Percentiles rank a stretch among this genome's conserved stretches.
Evolutionary conservation across 192 early-diverging fungal genomes (phyloP).

Genomic region (Coemansia sp.): DNA sequence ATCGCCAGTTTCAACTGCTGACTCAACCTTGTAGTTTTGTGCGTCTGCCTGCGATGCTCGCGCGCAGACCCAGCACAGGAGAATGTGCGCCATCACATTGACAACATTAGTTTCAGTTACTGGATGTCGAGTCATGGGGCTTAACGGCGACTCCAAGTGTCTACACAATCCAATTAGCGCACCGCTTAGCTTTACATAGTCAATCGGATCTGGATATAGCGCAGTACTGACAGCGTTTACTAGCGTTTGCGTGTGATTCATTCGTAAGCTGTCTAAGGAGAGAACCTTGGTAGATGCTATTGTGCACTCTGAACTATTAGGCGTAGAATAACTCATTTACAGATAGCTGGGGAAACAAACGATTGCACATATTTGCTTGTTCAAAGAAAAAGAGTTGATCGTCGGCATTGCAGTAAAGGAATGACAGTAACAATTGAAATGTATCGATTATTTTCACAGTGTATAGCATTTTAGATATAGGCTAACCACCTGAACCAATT

Average conservation of each 20-base stretch:
- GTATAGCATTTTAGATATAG: too few species aligned
- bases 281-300: constrained; percentile 1
- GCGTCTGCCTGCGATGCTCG: constrained; percentile 30
- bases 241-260: constrained; percentile 37
- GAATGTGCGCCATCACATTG: constrained; percentile 31
- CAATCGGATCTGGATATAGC: constrained; percentile 21
- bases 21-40: constrained; percentile 22
- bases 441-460: not conserved
- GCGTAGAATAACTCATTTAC: not conserved
- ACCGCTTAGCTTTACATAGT: constrained; percentile 3
- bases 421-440: too few species aligned
- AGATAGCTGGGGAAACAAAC: not conserved
- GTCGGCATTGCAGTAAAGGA: not conserved
- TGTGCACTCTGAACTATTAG: not conserved
- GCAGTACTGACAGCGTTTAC: constrained; percentile 35
- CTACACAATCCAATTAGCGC: constrained; percentile 30
- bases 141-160: constrained; percentile 40
- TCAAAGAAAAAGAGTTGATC: not conserved
- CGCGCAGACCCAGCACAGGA: constrained; percentile 47
- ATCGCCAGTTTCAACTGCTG: constrained; percentile 12
- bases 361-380: not conserved
- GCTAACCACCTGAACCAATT: too few species aligned
- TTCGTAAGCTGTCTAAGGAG: constrained; percentile 34
- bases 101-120: constrained; percentile 37
- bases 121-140: constrained; percentile 21